A percentile compares a stretch with the other conserved stretches of the same genome.
Conservation (phyloP, 2,329 filamentous ascomycete species). For the Aspergillus fumigatiaffinis region DNA sequence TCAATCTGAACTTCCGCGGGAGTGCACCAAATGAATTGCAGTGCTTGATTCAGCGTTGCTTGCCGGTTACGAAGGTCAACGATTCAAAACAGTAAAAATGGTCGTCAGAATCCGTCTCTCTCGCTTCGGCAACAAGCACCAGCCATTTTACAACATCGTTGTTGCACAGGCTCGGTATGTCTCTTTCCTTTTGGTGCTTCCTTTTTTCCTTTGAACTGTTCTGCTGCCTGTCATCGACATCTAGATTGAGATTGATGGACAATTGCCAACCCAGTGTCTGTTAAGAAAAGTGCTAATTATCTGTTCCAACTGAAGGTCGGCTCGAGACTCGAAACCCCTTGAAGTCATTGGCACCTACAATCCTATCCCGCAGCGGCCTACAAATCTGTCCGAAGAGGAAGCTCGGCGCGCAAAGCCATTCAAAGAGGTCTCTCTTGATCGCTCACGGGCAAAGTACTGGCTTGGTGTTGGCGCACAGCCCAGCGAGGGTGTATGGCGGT, state of each 20-base stretch:
- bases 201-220: not conserved
- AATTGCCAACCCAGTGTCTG: not conserved
- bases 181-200: slow-evolving; percentile 7
- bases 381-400: slow-evolving; percentile 46
- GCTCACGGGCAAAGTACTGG: slow-evolving; percentile 84
- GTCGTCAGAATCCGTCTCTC: slow-evolving; percentile 91
- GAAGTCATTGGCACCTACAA: slow-evolving; percentile 78
- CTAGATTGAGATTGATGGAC: not conserved
- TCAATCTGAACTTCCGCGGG: slow-evolving; percentile 26
- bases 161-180: slow-evolving; percentile 83
- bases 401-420: slow-evolving; percentile 60
- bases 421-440: slow-evolving; percentile 90
- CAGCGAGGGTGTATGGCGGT: slow-evolving; percentile 80
- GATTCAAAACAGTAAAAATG: slow-evolving; percentile 53
- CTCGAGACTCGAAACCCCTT: slow-evolving; percentile 80
- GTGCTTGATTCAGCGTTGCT: not conserved
- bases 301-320: slow-evolving; percentile 56
- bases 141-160: slow-evolving; percentile 97
- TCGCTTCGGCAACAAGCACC: slow-evolving; percentile 82
- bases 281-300: slow-evolving; percentile 5
- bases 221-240: not conserved
- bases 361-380: slow-evolving; percentile 53
- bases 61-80: not conserved
- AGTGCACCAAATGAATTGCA: not conserved
- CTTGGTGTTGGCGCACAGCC: slow-evolving; percentile 95